Evolutionary conservation across 2,329 filamentous ascomycete species (phyloP).

Genomic region (Aureobasidium melanogenum): DNA sequence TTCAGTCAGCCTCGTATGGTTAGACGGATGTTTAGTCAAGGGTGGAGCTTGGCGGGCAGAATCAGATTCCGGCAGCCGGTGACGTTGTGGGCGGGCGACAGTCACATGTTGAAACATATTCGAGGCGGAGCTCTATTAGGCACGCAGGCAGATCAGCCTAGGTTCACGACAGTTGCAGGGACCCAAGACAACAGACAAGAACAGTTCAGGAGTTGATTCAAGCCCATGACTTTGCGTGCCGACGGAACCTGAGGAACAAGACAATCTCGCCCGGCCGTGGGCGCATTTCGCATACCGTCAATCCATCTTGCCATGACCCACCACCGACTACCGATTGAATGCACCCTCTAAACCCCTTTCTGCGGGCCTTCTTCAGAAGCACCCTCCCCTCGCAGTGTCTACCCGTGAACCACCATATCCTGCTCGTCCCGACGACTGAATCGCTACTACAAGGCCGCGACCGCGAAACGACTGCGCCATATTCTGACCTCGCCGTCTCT

Average conservation of each 20-base stretch:
- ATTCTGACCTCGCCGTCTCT: conserved; percentile 72
- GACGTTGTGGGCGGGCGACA: background rate
- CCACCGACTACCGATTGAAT: conserved; percentile 38
- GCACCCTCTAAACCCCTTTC: conserved; percentile 98
- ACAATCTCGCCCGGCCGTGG: background rate
- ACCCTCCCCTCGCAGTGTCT: conserved; percentile 84
- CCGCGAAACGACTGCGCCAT: conserved; percentile 67
- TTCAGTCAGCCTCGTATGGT: background rate
- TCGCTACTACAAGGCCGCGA: conserved; percentile 82
- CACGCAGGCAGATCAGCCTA: background rate
- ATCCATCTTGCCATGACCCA: background rate
- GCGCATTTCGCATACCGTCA: conserved; percentile 5
- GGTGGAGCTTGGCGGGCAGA: background rate
- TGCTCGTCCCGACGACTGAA: conserved; percentile 90
- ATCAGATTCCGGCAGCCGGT: background rate
- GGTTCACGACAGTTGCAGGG: background rate
- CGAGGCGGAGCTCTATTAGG: background rate
- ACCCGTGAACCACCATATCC: conserved; percentile 78
- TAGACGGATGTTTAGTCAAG: background rate
- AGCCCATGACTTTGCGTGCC: background rate
- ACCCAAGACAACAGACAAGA: background rate
- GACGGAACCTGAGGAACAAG: background rate
- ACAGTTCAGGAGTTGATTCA: background rate
- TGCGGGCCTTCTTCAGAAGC: conserved; percentile 98
- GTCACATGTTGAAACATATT: background rate